Percentiles rank a stretch among this genome's conserved stretches.
Evolutionary conservation across 208 protist species (phyloP).

Genomic region (Entamoeba dispar): DNA sequence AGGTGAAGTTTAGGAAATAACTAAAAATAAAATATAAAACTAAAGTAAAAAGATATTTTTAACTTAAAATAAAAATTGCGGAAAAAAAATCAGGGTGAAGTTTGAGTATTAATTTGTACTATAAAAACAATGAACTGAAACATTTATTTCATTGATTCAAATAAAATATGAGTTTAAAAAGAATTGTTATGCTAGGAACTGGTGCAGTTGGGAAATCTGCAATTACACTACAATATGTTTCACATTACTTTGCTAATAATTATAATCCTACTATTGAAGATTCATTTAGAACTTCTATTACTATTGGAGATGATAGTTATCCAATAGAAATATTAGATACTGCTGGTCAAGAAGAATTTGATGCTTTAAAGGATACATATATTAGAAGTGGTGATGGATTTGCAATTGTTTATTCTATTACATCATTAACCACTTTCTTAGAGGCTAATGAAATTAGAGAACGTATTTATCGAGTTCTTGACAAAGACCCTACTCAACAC

Average conservation of each 20-base stretch:
- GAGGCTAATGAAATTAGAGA: slow-evolving; percentile 44
- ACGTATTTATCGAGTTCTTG: slow-evolving; percentile 46
- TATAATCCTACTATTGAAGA: not conserved
- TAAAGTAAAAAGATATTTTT: no score
- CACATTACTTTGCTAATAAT: not conserved
- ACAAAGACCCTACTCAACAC: slow-evolving; percentile 16
- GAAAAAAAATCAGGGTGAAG: no score
- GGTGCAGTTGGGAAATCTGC: not conserved
- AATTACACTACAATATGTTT: not conserved
- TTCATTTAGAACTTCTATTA: not conserved
- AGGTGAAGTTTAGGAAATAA: no score
- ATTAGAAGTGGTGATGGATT: not conserved
- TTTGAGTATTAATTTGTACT: no score
- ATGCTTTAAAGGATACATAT: not conserved
- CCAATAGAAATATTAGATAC: slow-evolving; percentile 54
- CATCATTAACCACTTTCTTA: slow-evolving; percentile 37
- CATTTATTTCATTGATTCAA: no score
- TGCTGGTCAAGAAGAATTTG: slow-evolving; percentile 47
- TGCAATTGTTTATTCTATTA: slow-evolving; percentile 10
- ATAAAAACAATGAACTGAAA: no score
- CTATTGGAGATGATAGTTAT: not conserved
- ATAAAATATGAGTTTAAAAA: not conserved
- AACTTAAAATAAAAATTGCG: no score
- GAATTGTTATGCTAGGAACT: not conserved
- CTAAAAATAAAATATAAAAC: no score